Conservation (phyloP, 2,329 filamentous ascomycete genomes). For the Chalaropsis ovoidea region DNA sequence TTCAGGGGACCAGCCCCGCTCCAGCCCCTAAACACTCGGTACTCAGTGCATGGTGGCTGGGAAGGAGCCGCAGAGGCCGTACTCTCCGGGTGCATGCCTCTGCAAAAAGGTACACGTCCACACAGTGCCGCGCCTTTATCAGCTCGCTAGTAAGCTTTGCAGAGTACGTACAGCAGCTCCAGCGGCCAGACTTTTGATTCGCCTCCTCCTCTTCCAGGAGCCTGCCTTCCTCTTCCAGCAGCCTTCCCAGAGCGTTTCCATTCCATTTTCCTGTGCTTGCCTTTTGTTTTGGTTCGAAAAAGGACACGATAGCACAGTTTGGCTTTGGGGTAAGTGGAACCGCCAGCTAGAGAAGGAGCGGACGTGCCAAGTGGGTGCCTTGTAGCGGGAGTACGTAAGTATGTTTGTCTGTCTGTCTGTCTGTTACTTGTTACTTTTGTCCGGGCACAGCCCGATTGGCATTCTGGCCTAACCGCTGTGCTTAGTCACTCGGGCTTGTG, state of each 20-base stretch:
- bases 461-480: background rate
- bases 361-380: background rate
- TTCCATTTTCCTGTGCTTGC: background rate
- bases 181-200: slow-evolving; percentile 5
- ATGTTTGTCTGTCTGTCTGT: background rate
- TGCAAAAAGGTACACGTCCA: slow-evolving; percentile 21
- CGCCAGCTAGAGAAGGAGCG: background rate
- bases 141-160: slow-evolving; percentile 8
- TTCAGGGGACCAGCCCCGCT: slow-evolving; percentile 23
- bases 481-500: background rate
- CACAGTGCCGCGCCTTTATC: slow-evolving; percentile 17
- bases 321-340: slow-evolving; percentile 4
- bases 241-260: background rate
- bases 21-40: slow-evolving; percentile 18
- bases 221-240: background rate
- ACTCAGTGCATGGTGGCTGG: slow-evolving; percentile 26
- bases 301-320: slow-evolving; percentile 22
- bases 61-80: slow-evolving; percentile 19
- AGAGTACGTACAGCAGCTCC: background rate
- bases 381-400: background rate
- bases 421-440: no score
- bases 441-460: background rate
- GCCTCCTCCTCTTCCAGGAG: slow-evolving; percentile 4
- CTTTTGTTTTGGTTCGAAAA: slow-evolving; percentile 4
- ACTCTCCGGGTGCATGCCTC: slow-evolving; percentile 17